Evolutionary conservation across 345 rosid species (phyloP).

Genomic region (Erodium maritimum): DNA sequence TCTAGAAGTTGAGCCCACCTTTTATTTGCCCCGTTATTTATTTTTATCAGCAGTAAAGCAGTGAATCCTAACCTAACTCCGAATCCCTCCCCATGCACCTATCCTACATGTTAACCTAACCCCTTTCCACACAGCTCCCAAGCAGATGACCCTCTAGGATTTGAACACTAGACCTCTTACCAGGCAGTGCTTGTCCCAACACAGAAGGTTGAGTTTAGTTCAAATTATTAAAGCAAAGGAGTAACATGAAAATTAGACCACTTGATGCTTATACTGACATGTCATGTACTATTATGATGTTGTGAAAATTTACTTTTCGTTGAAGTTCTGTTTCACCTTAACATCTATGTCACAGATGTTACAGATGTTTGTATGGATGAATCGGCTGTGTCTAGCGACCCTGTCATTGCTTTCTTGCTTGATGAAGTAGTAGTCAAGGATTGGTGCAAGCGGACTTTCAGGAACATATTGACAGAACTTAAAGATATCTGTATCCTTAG

Average conservation of each 20-base stretch:
- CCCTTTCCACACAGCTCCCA: no score
- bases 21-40: no score
- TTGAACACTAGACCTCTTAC: no score
- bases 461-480: conserved; percentile 46
- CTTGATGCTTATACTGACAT: neutral
- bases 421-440: conserved; percentile 99
- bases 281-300: neutral
- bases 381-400: conserved; percentile 95
- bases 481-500: conserved; percentile 74
- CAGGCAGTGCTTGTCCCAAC: no score
- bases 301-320: conserved; percentile 2
- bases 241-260: neutral
- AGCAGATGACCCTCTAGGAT: no score
- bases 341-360: conserved; percentile 58
- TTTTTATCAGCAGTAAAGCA: no score
- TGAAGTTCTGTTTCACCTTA: conserved; percentile 25
- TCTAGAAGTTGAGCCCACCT: no score
- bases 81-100: no score
- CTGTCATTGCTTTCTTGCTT: conserved; percentile 83
- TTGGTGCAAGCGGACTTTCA: conserved; percentile 84
- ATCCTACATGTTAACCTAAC: no score
- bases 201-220: neutral
- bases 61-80: no score
- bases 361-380: conserved; percentile 97
- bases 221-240: neutral